Conservation (phyloP, 164 flowering plant species). For the Sedum album region DNA sequence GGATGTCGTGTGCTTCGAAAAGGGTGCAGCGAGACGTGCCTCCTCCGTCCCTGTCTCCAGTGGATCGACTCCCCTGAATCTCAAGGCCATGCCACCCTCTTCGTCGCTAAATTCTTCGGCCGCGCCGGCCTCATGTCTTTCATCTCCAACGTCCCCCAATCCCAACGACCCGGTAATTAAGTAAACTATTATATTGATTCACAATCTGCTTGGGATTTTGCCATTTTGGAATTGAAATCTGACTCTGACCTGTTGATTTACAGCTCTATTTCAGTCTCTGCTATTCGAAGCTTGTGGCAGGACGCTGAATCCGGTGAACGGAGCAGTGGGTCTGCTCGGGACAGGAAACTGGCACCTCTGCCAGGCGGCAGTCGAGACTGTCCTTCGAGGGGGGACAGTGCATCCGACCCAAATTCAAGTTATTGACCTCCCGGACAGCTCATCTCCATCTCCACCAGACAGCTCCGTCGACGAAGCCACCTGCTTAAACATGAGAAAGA, state of each 20-base stretch:
- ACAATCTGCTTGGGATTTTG: too few relatives aligned
- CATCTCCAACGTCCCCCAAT: slow-evolving; percentile 10
- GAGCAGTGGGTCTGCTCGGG: slow-evolving; percentile 78
- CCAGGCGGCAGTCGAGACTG: slow-evolving; percentile 68
- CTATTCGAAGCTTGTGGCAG: slow-evolving; percentile 79
- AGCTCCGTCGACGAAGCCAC: neutral
- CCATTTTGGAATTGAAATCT: too few relatives aligned
- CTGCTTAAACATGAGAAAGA: neutral
- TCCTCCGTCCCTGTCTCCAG: slow-evolving; percentile 10
- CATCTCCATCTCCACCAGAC: too few relatives aligned
- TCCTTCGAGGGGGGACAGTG: slow-evolving; percentile 15
- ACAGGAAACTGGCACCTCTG: slow-evolving; percentile 80
- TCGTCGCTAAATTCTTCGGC: too few relatives aligned
- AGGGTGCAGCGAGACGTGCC: slow-evolving; percentile 11
- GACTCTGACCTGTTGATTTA: too few relatives aligned
- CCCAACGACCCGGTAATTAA: slow-evolving; percentile 5
- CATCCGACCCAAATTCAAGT: neutral
- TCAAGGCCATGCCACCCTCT: too few relatives aligned
- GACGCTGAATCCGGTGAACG: slow-evolving; percentile 80
- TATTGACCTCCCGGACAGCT: too few relatives aligned
- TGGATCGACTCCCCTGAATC: too few relatives aligned
- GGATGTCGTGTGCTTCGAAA: slow-evolving; percentile 10
- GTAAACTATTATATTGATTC: too few relatives aligned
- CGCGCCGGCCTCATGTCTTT: slow-evolving; percentile 10
- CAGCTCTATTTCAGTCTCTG: neutral